Base-by-base conservation (phyloP, 495 filamentous ascomycete genomes). In the Lasiosphaeris hirsuta region DNA sequence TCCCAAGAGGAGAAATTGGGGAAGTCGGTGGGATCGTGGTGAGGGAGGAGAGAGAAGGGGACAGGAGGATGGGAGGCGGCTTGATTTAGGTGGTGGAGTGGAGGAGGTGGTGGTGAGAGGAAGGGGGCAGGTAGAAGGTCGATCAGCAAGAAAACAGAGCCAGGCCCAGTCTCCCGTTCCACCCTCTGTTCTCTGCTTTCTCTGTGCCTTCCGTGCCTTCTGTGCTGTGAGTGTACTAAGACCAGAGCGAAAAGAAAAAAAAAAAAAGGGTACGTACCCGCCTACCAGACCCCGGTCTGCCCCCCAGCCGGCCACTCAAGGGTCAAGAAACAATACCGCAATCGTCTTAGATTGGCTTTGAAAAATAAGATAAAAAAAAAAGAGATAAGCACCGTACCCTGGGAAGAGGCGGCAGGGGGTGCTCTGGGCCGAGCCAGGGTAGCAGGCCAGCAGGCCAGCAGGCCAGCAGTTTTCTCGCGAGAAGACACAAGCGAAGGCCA, bases 31-130 rank as follows among this genome's bases (percentile, higher is more conserved):
- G 64, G 61, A 58, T 57, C 62, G 68, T 58, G 63, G 63, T 61
- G 69, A 70, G 64, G 68, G 67, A 66, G 63, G 63, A 67, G 60
- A 63, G 63, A 65, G 59, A 66, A 63, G 57, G 63, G 58, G 63
- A 69, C 61, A 58, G 63, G 57, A 63, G 60, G 62, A 69, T 68
- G 74, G 68, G 63, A 63, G 52, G 57, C 67, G 64, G 66, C 61
- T 67, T 67, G 69, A 71, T 77, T 69, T 70, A 69, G 62, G 68
- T 68, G 68, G 68, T 63, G 66, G 61, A 30, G 65, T 63, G 67
- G 68, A 62, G 68, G 23, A 30, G 23, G 23, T 30, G 23, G 69
- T 69, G 67, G 66, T 68, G 69, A 71, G 71, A 66, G 65, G 65
- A 65, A 54, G 65, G 69, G 64, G 67, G 66, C 65, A 61, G 66